These are phyloP conservation scores for Mycena haematopus DNA, from an alignment of 768 basidiomycete species.

Conservation along the genomic window DNA sequence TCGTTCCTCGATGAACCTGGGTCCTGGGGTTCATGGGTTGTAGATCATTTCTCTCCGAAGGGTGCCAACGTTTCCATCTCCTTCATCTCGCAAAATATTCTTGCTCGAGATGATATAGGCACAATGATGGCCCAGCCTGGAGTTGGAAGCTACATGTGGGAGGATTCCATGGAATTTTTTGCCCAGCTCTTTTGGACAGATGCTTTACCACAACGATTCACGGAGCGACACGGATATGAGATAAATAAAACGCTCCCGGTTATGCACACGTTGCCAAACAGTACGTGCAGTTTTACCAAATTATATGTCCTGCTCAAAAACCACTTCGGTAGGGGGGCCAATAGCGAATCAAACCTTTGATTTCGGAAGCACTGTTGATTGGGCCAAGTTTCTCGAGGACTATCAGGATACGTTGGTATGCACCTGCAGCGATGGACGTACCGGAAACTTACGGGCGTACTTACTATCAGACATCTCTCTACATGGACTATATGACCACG, in stretches of 20 bases:
- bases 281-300: conserved; percentile 2
- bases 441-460: not conserved
- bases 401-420: conserved; percentile 29
- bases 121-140: conserved; percentile 24
- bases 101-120: conserved; percentile 21
- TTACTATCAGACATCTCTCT: conserved; percentile 22
- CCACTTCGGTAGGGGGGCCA: not conserved
- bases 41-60: conserved; percentile 27
- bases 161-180: conserved; percentile 29
- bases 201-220: conserved; percentile 23
- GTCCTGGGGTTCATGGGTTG: conserved; percentile 29
- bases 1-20: conserved; percentile 20
- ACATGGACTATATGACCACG: conserved; percentile 27
- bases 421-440: not conserved
- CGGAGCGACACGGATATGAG: conserved; percentile 30
- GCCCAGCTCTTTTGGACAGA: conserved; percentile 30
- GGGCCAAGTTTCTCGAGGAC: conserved; percentile 27
- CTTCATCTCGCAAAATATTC: conserved; percentile 27
- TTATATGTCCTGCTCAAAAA: not conserved
- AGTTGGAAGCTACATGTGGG: conserved; percentile 30
- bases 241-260: conserved; percentile 28
- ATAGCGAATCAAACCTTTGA: conserved; percentile 24
- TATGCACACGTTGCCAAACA: conserved; percentile 17
- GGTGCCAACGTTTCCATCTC: conserved; percentile 25
- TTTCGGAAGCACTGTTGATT: conserved; percentile 23